Conservation (phyloP, 148 eudicot species). For the Gaultheria prostrata region DNA sequence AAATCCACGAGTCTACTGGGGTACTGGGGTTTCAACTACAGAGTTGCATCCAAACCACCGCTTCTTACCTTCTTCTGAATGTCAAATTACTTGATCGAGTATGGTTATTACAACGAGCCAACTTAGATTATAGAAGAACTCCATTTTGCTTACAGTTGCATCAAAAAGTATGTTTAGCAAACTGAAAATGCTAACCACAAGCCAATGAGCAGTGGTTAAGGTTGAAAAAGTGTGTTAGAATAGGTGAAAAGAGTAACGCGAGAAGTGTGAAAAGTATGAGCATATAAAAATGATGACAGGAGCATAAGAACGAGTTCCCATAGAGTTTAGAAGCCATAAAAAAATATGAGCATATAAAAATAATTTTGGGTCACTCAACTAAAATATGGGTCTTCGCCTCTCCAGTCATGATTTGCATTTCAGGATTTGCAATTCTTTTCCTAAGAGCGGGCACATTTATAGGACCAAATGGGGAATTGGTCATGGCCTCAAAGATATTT, state of each 20-base stretch:
- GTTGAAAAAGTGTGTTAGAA: neutral
- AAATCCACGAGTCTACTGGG: neutral
- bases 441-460: no score
- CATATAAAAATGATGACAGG: no score
- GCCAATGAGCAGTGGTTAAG: neutral
- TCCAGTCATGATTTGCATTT: no score
- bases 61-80: neutral
- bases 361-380: no score
- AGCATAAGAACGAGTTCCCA: no score
- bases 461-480: no score
- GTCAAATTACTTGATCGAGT: constrained; percentile 5
- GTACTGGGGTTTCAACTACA: neutral
- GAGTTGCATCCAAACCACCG: neutral
- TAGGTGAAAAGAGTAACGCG: neutral
- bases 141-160: neutral
- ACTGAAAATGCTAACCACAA: neutral
- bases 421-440: no score
- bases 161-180: neutral
- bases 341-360: no score
- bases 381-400: no score
- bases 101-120: neutral
- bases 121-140: neutral
- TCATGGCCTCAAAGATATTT: no score
- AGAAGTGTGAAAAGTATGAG: no score
- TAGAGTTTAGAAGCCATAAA: no score